Evolutionary conservation across 2,329 filamentous ascomycete genomes (phyloP).

Genomic region (Venturia nashicola): DNA sequence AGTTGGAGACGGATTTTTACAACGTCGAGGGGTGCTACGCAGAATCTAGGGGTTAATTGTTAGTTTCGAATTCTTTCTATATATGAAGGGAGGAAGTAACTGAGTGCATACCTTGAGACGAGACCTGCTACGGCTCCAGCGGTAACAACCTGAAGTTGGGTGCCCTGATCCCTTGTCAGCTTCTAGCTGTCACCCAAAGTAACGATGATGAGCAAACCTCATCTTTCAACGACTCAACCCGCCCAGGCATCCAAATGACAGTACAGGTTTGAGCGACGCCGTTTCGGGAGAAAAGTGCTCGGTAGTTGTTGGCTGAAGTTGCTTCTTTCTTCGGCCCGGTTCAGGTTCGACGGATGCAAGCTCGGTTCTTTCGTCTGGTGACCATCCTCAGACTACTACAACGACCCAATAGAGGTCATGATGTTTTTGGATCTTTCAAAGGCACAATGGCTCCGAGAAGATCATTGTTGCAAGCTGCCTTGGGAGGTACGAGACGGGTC

Average conservation of each 20-base stretch:
- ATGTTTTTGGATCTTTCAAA: background rate
- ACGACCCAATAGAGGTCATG: background rate
- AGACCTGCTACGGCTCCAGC: slow-evolving; percentile 67
- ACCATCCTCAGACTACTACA: background rate
- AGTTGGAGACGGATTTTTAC: slow-evolving; percentile 96
- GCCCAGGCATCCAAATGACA: slow-evolving; percentile 49
- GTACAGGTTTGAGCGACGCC: slow-evolving; percentile 12
- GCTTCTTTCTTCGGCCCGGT: background rate
- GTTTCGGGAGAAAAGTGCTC: background rate
- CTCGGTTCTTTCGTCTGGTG: background rate
- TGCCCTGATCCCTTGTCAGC: slow-evolving; percentile 36
- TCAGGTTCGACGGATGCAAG: background rate
- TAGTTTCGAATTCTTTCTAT: background rate
- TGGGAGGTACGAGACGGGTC: background rate
- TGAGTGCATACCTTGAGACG: slow-evolving; percentile 56
- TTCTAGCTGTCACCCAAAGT: slow-evolving; percentile 1
- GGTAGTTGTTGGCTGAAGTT: background rate
- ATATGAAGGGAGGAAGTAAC: slow-evolving; percentile 2
- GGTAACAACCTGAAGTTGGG: slow-evolving; percentile 50
- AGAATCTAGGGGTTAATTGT: slow-evolving; percentile 47
- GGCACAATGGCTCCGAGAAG: background rate
- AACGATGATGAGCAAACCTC: slow-evolving; percentile 36
- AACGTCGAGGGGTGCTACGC: slow-evolving; percentile 90
- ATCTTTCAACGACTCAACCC: slow-evolving; percentile 54
- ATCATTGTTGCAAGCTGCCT: background rate